Evolutionary conservation across 176 grass and related monocot species (phyloP).

Genomic region (Puccinellia tenuiflora): DNA sequence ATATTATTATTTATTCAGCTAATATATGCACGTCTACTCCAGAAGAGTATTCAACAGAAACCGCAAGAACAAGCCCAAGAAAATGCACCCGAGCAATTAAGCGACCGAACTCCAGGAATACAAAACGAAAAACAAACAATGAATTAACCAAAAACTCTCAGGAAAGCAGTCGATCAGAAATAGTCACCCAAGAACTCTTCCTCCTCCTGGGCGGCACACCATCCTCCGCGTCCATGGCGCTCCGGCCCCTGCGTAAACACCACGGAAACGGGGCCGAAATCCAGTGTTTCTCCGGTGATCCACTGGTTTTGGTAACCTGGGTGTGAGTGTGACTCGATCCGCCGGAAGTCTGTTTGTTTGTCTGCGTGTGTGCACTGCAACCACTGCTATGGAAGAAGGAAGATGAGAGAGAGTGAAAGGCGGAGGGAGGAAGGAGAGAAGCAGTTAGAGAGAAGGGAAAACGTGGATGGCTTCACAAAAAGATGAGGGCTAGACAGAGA

Average conservation of each 20-base stretch:
- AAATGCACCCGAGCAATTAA: not conserved
- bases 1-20: too few species aligned
- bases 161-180: too few species aligned
- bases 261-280: not conserved
- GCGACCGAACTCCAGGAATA: not conserved
- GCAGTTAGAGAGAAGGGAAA: slow-evolving; percentile 49
- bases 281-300: not conserved
- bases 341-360: not conserved
- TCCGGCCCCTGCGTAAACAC: not conserved
- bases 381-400: not conserved
- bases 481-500: slow-evolving; percentile 18
- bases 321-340: not conserved
- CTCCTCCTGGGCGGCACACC: not conserved
- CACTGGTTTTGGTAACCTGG: not conserved
- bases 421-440: slow-evolving; percentile 22
- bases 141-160: not conserved
- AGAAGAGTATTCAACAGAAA: too few species aligned
- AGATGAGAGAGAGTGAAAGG: not conserved
- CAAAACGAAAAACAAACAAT: not conserved
- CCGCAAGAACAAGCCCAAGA: not conserved
- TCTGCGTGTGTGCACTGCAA: not conserved
- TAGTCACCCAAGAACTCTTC: slow-evolving; percentile 33
- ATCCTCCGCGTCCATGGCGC: slow-evolving; percentile 26
- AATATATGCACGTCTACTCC: too few species aligned
- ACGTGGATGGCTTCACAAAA: slow-evolving; percentile 53